Evolutionary conservation across 2,329 filamentous ascomycete genomes (phyloP), one percentile per base, ranked within the genome.

Genomic region (Byssothecium circinans): DNA sequence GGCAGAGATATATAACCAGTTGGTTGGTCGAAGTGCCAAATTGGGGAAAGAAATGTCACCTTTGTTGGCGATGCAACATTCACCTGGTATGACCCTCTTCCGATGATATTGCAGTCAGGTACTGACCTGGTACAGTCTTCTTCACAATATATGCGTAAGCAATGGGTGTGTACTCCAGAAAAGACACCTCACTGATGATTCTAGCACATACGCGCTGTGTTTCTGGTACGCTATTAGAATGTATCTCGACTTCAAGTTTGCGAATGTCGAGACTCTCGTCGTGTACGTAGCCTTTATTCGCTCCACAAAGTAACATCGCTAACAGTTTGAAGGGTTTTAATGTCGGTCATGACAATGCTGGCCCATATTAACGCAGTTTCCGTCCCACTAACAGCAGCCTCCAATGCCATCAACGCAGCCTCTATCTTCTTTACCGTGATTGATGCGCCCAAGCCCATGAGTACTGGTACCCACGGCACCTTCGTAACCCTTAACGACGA

Each of bases 211-310:
- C 11, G 57, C 61, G 6, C 44, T 64, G 5, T 64, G 61, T 38
- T 64, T 64, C 39, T 64, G 61, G 61, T 64, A 52, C 30, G 61
- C 61, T 14, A 55, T 58, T 8, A 52, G 52, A 33, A 45, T 64
- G 4, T 62, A 57, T 33, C 33, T 55, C 2, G 45, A 38, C 12
- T 35, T 49, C 1, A 39, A 49, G n/a, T 54, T 61, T 30, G 35
- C 45, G 10, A 54, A 45, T 27, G 55, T 61, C 0, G 45, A 61
- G 22, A 52, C 50, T 1, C 43, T 61, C 8, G 47, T 61, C 17
- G 56, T 61, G 56, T 58, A 47, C 23, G 56, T 41, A 19, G 22
- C 15, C 14, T 20, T 7, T 38, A 8, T n/a, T n/a, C n/a, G 5
- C 15, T 11, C 11, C 23, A n/a, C 18, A 4, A 10, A 38, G 17